phyloP scores from a whole-genome alignment of 2,329 filamentous ascomycete species.

The Talaromyces verruculosus region DNA sequence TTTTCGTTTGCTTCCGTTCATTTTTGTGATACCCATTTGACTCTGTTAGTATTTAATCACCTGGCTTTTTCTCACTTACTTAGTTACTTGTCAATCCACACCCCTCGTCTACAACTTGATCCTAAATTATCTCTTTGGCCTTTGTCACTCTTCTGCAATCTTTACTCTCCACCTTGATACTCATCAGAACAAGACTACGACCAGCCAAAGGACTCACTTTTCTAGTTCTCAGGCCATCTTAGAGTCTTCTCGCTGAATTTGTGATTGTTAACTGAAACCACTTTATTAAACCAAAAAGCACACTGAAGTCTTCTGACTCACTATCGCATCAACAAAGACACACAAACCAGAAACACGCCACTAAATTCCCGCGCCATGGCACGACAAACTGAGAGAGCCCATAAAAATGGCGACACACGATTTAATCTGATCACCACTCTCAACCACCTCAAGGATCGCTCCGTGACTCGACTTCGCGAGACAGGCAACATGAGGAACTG shows the following conservation, averaged over 20 bases:
- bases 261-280: background rate
- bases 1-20: background rate
- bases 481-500: background rate
- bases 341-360: background rate
- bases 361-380: background rate
- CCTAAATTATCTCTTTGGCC: background rate
- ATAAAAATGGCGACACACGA: background rate
- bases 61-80: background rate
- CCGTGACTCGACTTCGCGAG: background rate
- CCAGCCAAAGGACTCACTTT: background rate
- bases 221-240: background rate
- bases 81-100: background rate
- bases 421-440: background rate
- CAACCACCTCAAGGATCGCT: background rate
- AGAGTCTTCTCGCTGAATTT: background rate
- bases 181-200: background rate
- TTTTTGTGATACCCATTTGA: conserved; percentile 2
- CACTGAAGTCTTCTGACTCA: background rate
- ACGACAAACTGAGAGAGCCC: background rate
- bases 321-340: background rate
- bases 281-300: background rate
- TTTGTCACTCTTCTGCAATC: background rate
- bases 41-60: background rate
- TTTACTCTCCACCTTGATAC: background rate
- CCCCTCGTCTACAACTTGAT: background rate